These are phyloP conservation scores for Anthracocystis setariae DNA, from an alignment of 1,284 basidiomycete genomes.

Conservation along the genomic window DNA sequence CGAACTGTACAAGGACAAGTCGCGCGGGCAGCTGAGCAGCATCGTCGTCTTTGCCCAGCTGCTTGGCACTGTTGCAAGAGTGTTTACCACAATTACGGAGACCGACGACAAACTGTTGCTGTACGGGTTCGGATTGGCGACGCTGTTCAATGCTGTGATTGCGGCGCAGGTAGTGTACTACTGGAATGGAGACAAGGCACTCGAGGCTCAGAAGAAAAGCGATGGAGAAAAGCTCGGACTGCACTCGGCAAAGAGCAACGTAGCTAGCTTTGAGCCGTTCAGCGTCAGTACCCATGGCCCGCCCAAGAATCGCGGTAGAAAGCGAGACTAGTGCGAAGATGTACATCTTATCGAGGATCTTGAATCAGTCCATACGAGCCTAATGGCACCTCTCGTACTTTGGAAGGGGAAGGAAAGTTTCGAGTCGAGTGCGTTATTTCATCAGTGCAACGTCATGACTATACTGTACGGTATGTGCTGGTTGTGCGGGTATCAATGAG, in stretches of 20 bases:
- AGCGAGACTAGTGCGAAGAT: conserved; percentile 22
- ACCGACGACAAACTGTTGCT: conserved; percentile 65
- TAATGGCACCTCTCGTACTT: too few species aligned
- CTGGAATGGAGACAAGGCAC: conserved; percentile 57
- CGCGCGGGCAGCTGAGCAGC: conserved; percentile 63
- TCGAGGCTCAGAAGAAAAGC: conserved; percentile 36
- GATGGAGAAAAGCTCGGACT: conserved; percentile 33
- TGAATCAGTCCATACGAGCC: too few species aligned
- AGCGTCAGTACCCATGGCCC: conserved; percentile 41
- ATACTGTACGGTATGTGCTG: too few species aligned
- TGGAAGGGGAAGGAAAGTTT: too few species aligned
- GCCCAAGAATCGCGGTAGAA: conserved; percentile 22
- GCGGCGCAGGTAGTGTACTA: conserved; percentile 62
- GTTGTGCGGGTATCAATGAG: too few species aligned
- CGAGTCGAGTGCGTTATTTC: too few species aligned
- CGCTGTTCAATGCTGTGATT: conserved; percentile 65
- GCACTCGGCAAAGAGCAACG: conserved; percentile 5
- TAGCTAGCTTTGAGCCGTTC: conserved; percentile 26
- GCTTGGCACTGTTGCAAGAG: conserved; percentile 61
- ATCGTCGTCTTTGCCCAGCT: conserved; percentile 67
- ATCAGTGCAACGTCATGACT: too few species aligned
- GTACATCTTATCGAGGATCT: too few species aligned
- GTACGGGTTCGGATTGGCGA: conserved; percentile 65
- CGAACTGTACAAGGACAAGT: conserved; percentile 62
- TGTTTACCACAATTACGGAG: conserved; percentile 67